These are phyloP conservation scores for Rhododendron vialii DNA, from an alignment of 148 eudicot genomes.

Conservation along the genomic window DNA sequence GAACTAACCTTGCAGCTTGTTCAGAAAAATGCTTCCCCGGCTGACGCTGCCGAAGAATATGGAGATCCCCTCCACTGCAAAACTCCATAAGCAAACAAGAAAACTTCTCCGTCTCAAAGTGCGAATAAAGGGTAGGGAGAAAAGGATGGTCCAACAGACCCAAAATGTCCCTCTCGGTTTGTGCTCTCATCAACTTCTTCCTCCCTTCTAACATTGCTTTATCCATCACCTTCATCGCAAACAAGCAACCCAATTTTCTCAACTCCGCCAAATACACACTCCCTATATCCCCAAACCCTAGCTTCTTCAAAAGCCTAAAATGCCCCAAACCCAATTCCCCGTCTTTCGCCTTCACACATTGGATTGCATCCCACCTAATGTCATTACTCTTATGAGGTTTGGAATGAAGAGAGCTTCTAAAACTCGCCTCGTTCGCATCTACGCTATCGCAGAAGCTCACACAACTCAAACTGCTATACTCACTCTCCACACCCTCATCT, in stretches of 20 bases:
- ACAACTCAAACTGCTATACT: constrained; percentile 51
- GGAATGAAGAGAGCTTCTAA: constrained; percentile 33
- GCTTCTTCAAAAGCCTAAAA: constrained; percentile 82
- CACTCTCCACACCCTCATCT: constrained; percentile 31
- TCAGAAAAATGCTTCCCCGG: constrained; percentile 86
- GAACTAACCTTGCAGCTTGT: constrained; percentile 80
- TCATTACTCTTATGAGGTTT: constrained; percentile 90
- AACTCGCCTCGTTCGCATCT: constrained; percentile 42
- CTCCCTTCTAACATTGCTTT: constrained; percentile 77
- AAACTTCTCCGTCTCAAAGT: constrained; percentile 80
- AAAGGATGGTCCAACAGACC: constrained; percentile 94
- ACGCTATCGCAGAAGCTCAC: constrained; percentile 25
- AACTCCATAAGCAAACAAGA: constrained; percentile 97
- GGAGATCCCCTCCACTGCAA: constrained; percentile 94
- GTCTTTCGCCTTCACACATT: constrained; percentile 44
- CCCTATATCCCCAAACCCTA: constrained; percentile 97
- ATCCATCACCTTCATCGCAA: constrained; percentile 97
- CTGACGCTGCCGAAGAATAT: constrained; percentile 88
- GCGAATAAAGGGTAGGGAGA: constrained; percentile 82
- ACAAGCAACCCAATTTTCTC: constrained; percentile 61
- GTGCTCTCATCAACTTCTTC: constrained; percentile 80
- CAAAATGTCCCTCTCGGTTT: constrained; percentile 85
- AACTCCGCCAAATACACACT: constrained; percentile 93
- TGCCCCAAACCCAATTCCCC: constrained; percentile 70
- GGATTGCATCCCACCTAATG: constrained; percentile 78